Evolutionary conservation across 1,139 yeast species (phyloP).

Genomic region (Pichia sp.): DNA sequence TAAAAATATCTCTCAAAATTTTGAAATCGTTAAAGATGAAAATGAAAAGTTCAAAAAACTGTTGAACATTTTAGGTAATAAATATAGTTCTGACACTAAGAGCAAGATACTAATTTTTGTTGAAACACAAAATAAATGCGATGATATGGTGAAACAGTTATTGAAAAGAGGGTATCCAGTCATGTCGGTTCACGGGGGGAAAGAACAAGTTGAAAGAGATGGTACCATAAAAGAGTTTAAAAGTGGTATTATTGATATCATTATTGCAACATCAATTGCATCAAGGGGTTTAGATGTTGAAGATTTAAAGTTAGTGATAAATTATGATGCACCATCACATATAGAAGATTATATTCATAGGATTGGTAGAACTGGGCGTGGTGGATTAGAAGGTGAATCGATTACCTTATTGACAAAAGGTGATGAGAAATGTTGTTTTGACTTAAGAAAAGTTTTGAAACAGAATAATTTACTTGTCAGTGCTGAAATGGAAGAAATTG

Average conservation of each 20-base stretch:
- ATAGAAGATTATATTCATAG: slow-evolving; percentile 95
- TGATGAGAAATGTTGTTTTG: slow-evolving; percentile 67
- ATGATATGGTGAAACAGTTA: slow-evolving; percentile 54
- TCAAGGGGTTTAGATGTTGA: slow-evolving; percentile 94
- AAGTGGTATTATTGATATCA: slow-evolving; percentile 49
- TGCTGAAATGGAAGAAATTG: slow-evolving; percentile 57
- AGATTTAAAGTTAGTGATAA: slow-evolving; percentile 69
- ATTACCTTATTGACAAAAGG: slow-evolving; percentile 59
- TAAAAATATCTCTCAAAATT: slow-evolving; percentile 67
- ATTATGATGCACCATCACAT: slow-evolving; percentile 86
- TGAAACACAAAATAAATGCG: slow-evolving; percentile 80
- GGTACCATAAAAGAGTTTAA: slow-evolving; percentile 70
- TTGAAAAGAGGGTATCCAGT: slow-evolving; percentile 52
- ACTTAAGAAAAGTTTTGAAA: slow-evolving; percentile 63
- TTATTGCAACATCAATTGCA: slow-evolving; percentile 89
- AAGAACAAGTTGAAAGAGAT: slow-evolving; percentile 79
- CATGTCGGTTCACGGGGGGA: slow-evolving; percentile 84
- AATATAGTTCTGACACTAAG: slow-evolving; percentile 28
- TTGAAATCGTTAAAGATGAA: slow-evolving; percentile 49
- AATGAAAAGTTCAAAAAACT: slow-evolving; percentile 50
- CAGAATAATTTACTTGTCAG: slow-evolving; percentile 32
- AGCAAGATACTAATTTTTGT: slow-evolving; percentile 74
- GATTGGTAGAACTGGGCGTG: slow-evolving; percentile 95
- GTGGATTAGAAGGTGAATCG: slow-evolving; percentile 74
- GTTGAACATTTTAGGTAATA: slow-evolving; percentile 45